Base-by-base conservation (phyloP, 768 basidiomycete genomes). In the Lentinula sp. region DNA sequence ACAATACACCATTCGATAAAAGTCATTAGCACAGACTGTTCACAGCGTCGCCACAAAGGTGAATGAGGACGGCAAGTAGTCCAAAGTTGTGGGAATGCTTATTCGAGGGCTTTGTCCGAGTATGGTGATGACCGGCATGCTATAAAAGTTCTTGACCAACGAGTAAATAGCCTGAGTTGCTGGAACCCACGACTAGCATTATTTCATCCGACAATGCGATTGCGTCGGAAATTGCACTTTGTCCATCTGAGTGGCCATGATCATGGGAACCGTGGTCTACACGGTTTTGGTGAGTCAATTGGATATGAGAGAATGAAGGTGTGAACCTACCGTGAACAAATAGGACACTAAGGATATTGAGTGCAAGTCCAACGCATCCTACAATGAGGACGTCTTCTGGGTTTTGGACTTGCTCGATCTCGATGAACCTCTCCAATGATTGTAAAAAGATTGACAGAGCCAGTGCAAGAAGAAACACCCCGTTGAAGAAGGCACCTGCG, bases 401-500 rank as follows among this genome's bases (percentile, higher is more conserved):
- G 18, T 52, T n/a, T 35, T 60, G 35, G 5, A 52, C 59, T 32
- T 11, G 34, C 64, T 83, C 75, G 23, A 82, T 65, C 63, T 79
- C 71, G 57, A 83, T 71, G 64, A 84, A 84, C 23, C 82, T 75
- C 66, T 83, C 80, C 55, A 84, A 73, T 1, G 82, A 80, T 70
- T 84, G 75, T 4, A 81, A 70, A 61, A 80, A 76, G 49, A 84
- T 82, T 39, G 80, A 83, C 23, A 84, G 71, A 3, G 78, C 81
- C 58, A 83, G 70, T 2, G 80, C 81, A 37, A 83, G 71, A 9
- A 82, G 75, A 65, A 83, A 83, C 13, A 80, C 80, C 32, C 79
- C 80, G 64, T 82, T 81, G 71, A 82, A 82, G 66, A 82, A 82
- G 15, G 78, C 78, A 48, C 82, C 81, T 81, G 61, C 37, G 54